Evolutionary conservation across 441 rosid genomes (phyloP).

Genomic region (Aleurites moluccanus): DNA sequence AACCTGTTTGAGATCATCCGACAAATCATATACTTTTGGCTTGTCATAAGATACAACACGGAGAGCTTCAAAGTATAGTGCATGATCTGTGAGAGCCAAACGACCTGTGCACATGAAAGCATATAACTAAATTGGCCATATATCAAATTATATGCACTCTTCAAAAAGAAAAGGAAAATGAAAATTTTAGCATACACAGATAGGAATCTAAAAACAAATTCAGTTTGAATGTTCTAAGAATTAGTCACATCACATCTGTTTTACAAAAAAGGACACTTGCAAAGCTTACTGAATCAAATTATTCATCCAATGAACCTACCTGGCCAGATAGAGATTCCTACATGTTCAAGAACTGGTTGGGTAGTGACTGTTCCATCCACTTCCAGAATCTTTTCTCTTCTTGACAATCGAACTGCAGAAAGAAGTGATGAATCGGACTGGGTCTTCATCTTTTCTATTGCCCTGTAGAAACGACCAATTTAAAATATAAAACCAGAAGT

Average conservation of each 20-base stretch:
- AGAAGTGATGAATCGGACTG: slow-evolving; percentile 87
- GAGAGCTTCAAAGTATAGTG: slow-evolving; percentile 85
- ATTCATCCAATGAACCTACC: slow-evolving; percentile 42
- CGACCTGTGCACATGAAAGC: slow-evolving; percentile 56
- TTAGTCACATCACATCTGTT: not conserved
- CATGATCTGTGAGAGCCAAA: slow-evolving; percentile 77
- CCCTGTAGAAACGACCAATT: slow-evolving; percentile 41
- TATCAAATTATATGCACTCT: not conserved
- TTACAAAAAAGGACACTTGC: not conserved
- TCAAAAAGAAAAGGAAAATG: not conserved
- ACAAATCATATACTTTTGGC: slow-evolving; percentile 77
- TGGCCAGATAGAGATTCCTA: slow-evolving; percentile 92
- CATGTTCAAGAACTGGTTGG: slow-evolving; percentile 97
- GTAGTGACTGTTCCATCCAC: slow-evolving; percentile 91
- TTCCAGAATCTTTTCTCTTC: slow-evolving; percentile 75
- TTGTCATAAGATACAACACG: slow-evolving; percentile 88
- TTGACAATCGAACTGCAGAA: slow-evolving; percentile 56
- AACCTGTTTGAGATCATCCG: slow-evolving; percentile 84
- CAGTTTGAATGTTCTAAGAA: not conserved
- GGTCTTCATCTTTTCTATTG: slow-evolving; percentile 72
- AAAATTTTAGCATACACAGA: not conserved
- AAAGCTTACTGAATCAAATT: slow-evolving; percentile 12
- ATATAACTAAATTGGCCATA: slow-evolving; percentile 16
- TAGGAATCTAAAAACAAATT: not conserved
- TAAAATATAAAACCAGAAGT: not conserved